phyloP scores from a whole-genome alignment of 495 filamentous ascomycete genomes.

The Pyrenula massariospora region DNA sequence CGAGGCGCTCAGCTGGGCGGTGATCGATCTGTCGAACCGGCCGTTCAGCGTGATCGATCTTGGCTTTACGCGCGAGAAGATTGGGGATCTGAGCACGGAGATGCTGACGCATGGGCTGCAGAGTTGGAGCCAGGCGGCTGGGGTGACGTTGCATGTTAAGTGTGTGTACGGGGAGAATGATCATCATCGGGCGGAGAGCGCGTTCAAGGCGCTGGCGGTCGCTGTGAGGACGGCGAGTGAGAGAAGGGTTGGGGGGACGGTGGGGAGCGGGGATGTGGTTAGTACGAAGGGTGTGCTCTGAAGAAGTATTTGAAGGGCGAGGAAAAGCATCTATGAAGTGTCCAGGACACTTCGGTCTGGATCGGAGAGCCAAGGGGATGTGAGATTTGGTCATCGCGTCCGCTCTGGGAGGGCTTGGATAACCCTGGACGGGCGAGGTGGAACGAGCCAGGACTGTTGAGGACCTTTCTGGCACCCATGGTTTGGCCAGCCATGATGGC shows the following conservation, averaged over 20 bases:
- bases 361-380: no score
- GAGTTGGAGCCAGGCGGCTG: conserved; percentile 82
- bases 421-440: no score
- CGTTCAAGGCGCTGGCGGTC: conserved; percentile 91
- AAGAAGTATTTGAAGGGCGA: no score
- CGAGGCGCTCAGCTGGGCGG: conserved; percentile 86
- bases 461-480: no score
- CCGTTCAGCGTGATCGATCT: conserved; percentile 75
- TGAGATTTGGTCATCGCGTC: no score
- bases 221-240: conserved; percentile 66
- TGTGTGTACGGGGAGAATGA: conserved; percentile 83
- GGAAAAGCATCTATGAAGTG: no score
- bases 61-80: conserved; percentile 75
- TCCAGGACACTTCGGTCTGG: no score
- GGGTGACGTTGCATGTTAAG: conserved; percentile 90
- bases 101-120: conserved; percentile 95
- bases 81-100: conserved; percentile 84
- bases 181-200: conserved; percentile 91
- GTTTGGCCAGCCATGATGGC: no score
- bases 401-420: no score
- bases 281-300: conserved; percentile 77
- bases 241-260: conserved; percentile 56
- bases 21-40: conserved; percentile 86
- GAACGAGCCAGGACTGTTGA: no score
- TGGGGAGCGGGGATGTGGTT: conserved; percentile 78